Base-by-base conservation (phyloP, 2,329 filamentous ascomycete species). In the Fusarium sp. region DNA sequence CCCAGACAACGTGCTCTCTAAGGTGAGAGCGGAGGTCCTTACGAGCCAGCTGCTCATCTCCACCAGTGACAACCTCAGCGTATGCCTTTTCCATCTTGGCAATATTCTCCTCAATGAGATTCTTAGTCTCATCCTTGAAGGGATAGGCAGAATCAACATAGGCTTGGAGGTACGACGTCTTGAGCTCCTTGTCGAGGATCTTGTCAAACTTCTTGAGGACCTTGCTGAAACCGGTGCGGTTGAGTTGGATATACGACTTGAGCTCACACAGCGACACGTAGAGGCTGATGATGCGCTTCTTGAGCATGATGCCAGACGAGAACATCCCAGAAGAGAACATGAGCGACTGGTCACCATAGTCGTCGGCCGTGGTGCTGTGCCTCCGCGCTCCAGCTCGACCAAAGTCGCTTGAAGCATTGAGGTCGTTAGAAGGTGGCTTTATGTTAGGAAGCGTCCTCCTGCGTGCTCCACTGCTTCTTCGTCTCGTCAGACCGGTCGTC, bases 141-240 rank as follows among this genome's bases (percentile, higher is more conserved):
- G 95, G 93, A 78, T 97, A 94, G 1, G 95, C 93, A 1, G 91
- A 87, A 67, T 94, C 90, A 63, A 99, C 95, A 38, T 90, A 87
- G 35, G 90, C 85, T 65, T 90, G 88, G 82, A 98, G 91, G 81
- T 98, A 99, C 54, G 88, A 86, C 15, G 90, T 86, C 75, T 96
- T 95, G 65, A 98, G 86, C 77, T 92, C 92, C 74, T 92, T 92
- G 82, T 98, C 93, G 67, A 98, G 85, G 66, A 94, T 98, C 87
- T 99, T 99, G 87, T 99, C 97, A 80, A 97, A 99, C 83, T 99
- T 99, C 85, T 99, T 99, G 76, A 98, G 85, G 1, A 97, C 95
- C 84, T 99, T 99, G 79, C 92, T 91, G 84, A 99, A 99, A 14
- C 97, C 97, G 0, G 97, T 99, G 84, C 94, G 93, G 87, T 99